phyloP scores from a whole-genome alignment of 2,329 filamentous ascomycete genomes.

The Ophiosphaerella herpotricha region DNA sequence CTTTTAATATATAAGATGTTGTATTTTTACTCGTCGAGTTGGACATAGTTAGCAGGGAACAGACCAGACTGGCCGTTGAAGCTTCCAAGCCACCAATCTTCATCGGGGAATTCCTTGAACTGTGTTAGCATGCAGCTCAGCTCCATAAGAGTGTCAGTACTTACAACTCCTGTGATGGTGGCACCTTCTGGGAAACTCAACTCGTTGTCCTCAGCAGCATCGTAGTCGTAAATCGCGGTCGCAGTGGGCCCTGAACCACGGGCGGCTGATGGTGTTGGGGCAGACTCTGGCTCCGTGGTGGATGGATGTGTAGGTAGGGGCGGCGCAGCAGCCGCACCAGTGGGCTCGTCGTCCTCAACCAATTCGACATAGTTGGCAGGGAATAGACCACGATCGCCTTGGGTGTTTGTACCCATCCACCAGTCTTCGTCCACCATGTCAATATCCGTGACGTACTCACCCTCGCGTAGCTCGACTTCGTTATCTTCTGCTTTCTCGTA shows the following conservation, averaged over 20 bases:
- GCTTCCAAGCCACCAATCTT: slow-evolving; percentile 97
- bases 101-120: slow-evolving; percentile 85
- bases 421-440: slow-evolving; percentile 98
- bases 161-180: slow-evolving; percentile 76
- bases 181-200: slow-evolving; percentile 87
- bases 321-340: slow-evolving; percentile 39
- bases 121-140: slow-evolving; percentile 30
- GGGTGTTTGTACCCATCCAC: slow-evolving; percentile 93
- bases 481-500: slow-evolving; percentile 99
- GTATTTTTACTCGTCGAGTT: slow-evolving; percentile 49
- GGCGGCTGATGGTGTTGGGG: slow-evolving; percentile 36
- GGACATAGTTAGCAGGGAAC: slow-evolving; percentile 66
- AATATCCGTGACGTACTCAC: slow-evolving; percentile 86
- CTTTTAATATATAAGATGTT: not conserved
- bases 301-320: slow-evolving; percentile 50
- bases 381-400: slow-evolving; percentile 87
- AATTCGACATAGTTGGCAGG: slow-evolving; percentile 97
- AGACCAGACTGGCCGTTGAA: slow-evolving; percentile 79
- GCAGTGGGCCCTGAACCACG: slow-evolving; percentile 67
- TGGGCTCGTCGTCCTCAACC: slow-evolving; percentile 64
- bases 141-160: slow-evolving; percentile 36
- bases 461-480: slow-evolving; percentile 88
- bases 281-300: slow-evolving; percentile 41
- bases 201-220: slow-evolving; percentile 92
- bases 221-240: slow-evolving; percentile 91